These are phyloP conservation scores for Boletus reticulatus DNA, from an alignment of 768 basidiomycete genomes.

Conservation along the genomic window DNA sequence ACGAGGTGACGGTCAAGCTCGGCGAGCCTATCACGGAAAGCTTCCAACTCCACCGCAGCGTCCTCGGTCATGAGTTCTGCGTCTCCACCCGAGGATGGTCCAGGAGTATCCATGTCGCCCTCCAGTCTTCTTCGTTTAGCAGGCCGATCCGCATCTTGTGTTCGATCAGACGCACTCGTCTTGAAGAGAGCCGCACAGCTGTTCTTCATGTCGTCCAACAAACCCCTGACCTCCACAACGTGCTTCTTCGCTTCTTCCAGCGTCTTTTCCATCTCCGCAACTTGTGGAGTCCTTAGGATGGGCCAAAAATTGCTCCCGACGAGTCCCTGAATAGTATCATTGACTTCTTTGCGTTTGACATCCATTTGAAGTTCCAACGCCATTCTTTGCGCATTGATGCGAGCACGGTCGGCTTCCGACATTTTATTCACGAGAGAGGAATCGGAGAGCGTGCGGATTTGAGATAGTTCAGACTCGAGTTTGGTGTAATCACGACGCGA, in stretches of 20 bases:
- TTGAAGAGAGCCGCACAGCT: conserved; percentile 23
- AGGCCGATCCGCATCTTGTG: conserved; percentile 23
- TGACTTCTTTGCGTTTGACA: conserved; percentile 34
- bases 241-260: conserved; percentile 27
- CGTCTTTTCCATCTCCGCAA: conserved; percentile 24
- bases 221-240: conserved; percentile 29
- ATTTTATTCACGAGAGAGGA: conserved; percentile 26
- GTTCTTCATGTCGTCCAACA: conserved; percentile 22
- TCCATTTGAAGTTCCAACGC: conserved; percentile 23
- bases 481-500: conserved; percentile 33
- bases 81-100: not conserved
- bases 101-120: not conserved
- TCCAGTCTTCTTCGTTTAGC: conserved; percentile 27
- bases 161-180: conserved; percentile 8
- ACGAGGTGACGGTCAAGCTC: conserved; percentile 27
- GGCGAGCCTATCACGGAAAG: conserved; percentile 28
- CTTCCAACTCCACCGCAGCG: conserved; percentile 22
- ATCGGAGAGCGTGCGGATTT: conserved; percentile 21
- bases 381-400: conserved; percentile 23
- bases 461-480: conserved; percentile 34
- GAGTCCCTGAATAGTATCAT: conserved; percentile 28
- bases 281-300: conserved; percentile 24
- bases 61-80: not conserved
- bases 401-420: conserved; percentile 22
- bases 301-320: conserved; percentile 42